Percentiles rank a stretch among this genome's conserved stretches.
These are phyloP conservation scores for Orobanche coerulescens DNA, from an alignment of 257 asterid genomes.

Conservation along the genomic window DNA sequence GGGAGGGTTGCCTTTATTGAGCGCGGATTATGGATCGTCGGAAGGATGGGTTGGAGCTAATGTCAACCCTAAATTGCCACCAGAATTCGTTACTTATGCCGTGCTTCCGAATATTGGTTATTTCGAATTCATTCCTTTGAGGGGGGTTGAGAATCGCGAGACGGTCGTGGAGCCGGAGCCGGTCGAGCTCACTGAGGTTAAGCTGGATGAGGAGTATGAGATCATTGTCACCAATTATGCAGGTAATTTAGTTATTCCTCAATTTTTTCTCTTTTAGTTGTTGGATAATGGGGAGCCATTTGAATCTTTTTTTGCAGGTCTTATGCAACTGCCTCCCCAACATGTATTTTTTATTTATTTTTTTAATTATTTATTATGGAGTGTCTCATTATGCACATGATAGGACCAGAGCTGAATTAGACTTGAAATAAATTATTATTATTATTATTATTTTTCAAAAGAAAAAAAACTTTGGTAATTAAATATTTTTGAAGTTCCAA, in stretches of 20 bases:
- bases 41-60: slow-evolving; percentile 96
- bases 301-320: slow-evolving; percentile 15
- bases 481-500: slow-evolving; percentile 14
- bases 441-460: not conserved
- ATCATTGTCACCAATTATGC: slow-evolving; percentile 70
- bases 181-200: slow-evolving; percentile 62
- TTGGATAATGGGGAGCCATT: slow-evolving; percentile 13
- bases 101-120: slow-evolving; percentile 83
- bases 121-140: slow-evolving; percentile 76
- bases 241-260: slow-evolving; percentile 34
- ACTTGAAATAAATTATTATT: not conserved
- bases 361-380: slow-evolving; percentile 5
- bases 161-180: slow-evolving; percentile 31
- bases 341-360: slow-evolving; percentile 6
- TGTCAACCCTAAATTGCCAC: slow-evolving; percentile 62
- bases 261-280: not conserved
- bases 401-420: slow-evolving; percentile 14
- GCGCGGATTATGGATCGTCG: slow-evolving; percentile 91
- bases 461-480: not conserved
- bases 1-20: slow-evolving; percentile 59
- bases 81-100: slow-evolving; percentile 62
- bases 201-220: slow-evolving; percentile 75
- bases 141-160: slow-evolving; percentile 20
- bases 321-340: slow-evolving; percentile 8
- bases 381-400: slow-evolving; percentile 14